Evolutionary conservation across 2,329 filamentous ascomycete species (phyloP), one percentile per base, ranked within the genome.

Genomic region (Hortaea werneckii): DNA sequence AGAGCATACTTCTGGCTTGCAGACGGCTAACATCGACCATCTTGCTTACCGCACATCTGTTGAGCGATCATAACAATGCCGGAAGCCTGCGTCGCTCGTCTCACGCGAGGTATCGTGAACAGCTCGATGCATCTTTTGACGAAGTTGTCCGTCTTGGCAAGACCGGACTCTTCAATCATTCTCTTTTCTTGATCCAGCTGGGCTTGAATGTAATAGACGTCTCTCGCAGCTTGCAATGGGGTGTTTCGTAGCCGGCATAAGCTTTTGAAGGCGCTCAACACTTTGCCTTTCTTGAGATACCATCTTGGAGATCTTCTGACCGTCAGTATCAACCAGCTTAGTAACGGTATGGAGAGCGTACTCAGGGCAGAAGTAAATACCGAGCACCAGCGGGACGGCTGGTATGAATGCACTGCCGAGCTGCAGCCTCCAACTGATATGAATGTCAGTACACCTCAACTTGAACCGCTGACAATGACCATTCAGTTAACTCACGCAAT

Each of bases 281-380:
- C 64, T 29, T 58, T 56, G 12, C 58, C 58, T 41, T 69, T 68
- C 47, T 65, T 64, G 51, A 69, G 65, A 37, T 62, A 58, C 63
- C 63, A 66, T 34, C 49, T 60, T 7, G 53, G 50, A 29, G 42
- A 48, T 44, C 30, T 37, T 29, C 4, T 2, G 20, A 20, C 20
- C 10, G 9, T 6, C 29, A 9, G 3, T 20, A 20, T 20, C 20
- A 20, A 20, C 20, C 20, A 20, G 20, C 20, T 20, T 20, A 20
- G 13, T 11, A 12, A 6, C 35, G 34, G 13, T 3, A 11, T 39
- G 12, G 11, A 6, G 11, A 51, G 62, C 51, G 63, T 40, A 45
- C 41, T 76, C 73, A 30, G 69, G 69, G 11, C 66, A 68, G 40
- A 70, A 64, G 43, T 58, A 71, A 0, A 62, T 59, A 37, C 61